Conservation (phyloP, 176 grass and related monocot species). For the Coix lacrymajobi region DNA sequence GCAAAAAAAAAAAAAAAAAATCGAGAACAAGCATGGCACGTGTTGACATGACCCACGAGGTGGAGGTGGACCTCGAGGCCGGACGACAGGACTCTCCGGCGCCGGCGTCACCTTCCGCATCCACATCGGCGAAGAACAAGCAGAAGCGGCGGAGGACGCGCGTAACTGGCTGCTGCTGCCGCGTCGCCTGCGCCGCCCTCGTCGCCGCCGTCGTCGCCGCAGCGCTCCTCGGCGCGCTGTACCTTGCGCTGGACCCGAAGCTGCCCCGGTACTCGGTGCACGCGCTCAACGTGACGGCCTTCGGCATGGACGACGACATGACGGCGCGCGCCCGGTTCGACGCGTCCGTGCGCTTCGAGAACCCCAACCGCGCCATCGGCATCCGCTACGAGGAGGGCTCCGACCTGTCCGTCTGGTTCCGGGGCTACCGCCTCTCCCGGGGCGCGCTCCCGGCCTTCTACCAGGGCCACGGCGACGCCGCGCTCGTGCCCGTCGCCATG, state of each 20-base stretch:
- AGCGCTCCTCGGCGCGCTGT: not conserved
- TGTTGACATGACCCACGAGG: conserved; percentile 12
- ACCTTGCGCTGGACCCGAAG: conserved; percentile 40
- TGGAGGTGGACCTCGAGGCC: conserved; percentile 31
- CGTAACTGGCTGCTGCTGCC: not conserved
- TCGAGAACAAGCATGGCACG: not conserved
- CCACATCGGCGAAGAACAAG: not conserved
- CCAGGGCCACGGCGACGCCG: conserved; percentile 35
- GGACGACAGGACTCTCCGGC: not conserved
- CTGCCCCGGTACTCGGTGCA: conserved; percentile 35
- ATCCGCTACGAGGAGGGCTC: conserved; percentile 38
- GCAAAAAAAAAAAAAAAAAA: not conserved
- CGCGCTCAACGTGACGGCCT: conserved; percentile 20
- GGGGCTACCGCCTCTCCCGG: conserved; percentile 12
- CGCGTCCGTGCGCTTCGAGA: conserved; percentile 32
- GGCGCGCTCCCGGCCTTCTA: conserved; percentile 46
- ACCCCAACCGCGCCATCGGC: conserved; percentile 44
- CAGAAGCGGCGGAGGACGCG: not conserved
- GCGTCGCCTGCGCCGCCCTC: not conserved
- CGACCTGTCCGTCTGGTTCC: conserved; percentile 29
- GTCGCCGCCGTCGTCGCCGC: not conserved
- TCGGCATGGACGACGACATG: conserved; percentile 20
- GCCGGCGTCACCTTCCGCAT: not conserved
- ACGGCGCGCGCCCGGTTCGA: conserved; percentile 32
- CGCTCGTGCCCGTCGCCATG: conserved; percentile 33